Evolutionary conservation across 192 early-diverging fungal genomes (phyloP), one percentile per base, ranked within the genome.

Genomic region (Entomortierella parvispora): DNA sequence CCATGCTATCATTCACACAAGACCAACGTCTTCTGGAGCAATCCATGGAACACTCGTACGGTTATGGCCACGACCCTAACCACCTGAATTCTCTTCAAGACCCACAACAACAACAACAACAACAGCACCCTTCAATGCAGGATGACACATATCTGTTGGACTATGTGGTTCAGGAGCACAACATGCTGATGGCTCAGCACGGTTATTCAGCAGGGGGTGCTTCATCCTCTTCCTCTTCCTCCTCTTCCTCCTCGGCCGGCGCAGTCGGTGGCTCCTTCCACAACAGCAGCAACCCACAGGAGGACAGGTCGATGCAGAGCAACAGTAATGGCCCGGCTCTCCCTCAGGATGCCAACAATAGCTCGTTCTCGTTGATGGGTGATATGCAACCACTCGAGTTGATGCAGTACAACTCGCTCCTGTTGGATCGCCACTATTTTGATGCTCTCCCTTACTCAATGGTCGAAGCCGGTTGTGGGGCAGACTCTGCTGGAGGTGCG

Each of bases 371-470:
- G 32, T 11, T 75, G 10, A 61, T 66, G 56, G 57, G 63, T 14
- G 64, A 61, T 8, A 76, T 76, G 72, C 52, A 40, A 8, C 72
- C 65, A 14, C 25, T 76, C 18, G 72, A 76, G 53, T 11, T 76
- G 23, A 32, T 76, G 58, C 72, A 76, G 46, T 76, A 76, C 72
- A 76, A 76, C 72, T 54, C 57, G 7, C 64, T 76, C n/a, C 12
- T 76, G 26, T 46, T 68, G 34, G 72, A 76, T 25, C 44, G 58
- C 44, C 62, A 76, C 25, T 47, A 47, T 29, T 22, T 76, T 26
- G 72, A 76, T 33, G 58, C 42, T 11, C 28, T 75, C 29, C 63
- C 63, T 32, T 68, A 67, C 47, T 62, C 64, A 0, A 42, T 76
- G 12, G 57, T 66, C 51, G 58, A 65, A 47, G 44, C 42, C 7